These are phyloP conservation scores for Gilbertella persicaria DNA, from an alignment of 371 early-diverging fungal species.

Conservation along the genomic window DNA sequence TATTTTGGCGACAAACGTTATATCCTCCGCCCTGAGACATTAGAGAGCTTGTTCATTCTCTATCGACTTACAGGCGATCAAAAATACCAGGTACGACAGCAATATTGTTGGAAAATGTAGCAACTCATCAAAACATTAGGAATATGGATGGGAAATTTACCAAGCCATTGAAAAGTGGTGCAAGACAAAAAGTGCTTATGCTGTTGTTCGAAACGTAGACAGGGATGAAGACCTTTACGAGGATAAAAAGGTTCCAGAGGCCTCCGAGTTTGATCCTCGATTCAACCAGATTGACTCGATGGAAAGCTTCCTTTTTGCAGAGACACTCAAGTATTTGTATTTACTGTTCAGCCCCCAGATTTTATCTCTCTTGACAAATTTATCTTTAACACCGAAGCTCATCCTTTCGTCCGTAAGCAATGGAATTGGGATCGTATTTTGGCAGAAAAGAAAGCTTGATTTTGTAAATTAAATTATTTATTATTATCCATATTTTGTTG, in stretches of 20 bases:
- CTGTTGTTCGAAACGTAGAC: slow-evolving; percentile 62
- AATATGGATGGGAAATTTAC: slow-evolving; percentile 76
- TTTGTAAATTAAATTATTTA: not conserved
- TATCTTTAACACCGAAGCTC: slow-evolving; percentile 76
- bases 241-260: not conserved
- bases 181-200: slow-evolving; percentile 62
- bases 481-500: too few species aligned
- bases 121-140: too few species aligned
- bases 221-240: slow-evolving; percentile 27
- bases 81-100: slow-evolving; percentile 56
- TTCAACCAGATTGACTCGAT: slow-evolving; percentile 42
- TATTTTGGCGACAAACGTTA: slow-evolving; percentile 20
- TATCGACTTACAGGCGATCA: slow-evolving; percentile 76
- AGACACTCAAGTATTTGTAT: slow-evolving; percentile 89
- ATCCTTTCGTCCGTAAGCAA: slow-evolving; percentile 44
- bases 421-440: slow-evolving; percentile 27
- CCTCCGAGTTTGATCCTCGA: slow-evolving; percentile 29
- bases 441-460: not conserved
- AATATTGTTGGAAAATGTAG: too few species aligned
- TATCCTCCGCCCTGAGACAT: slow-evolving; percentile 59
- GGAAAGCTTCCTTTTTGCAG: slow-evolving; percentile 80
- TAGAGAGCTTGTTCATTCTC: slow-evolving; percentile 77
- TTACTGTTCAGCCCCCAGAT: slow-evolving; percentile 69
- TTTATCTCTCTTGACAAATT: slow-evolving; percentile 69
- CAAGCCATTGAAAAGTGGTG: slow-evolving; percentile 68